These are phyloP conservation scores for Eucalyptus erythrocorys DNA, from an alignment of 345 rosid genomes.

Conservation along the genomic window DNA sequence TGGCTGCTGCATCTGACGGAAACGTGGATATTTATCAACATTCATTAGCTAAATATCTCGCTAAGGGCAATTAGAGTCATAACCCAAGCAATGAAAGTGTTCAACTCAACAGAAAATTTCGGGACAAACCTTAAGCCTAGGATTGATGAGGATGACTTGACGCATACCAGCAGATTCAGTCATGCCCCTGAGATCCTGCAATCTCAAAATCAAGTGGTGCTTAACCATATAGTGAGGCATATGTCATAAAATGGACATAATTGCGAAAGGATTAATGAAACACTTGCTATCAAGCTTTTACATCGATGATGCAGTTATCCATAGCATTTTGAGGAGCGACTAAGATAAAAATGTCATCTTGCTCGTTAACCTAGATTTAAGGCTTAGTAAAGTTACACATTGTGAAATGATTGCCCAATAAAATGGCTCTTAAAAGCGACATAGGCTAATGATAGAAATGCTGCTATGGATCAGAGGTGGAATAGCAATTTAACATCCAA, in stretches of 20 bases:
- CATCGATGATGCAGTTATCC: constrained; percentile 86
- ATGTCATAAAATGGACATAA: not conserved
- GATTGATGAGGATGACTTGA: constrained; percentile 84
- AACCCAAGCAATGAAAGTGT: not conserved
- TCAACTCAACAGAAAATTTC: not conserved
- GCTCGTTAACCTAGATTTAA: constrained; percentile 41
- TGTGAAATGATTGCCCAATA: not conserved
- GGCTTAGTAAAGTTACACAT: not conserved
- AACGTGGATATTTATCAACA: not conserved
- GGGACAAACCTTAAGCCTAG: constrained; percentile 58
- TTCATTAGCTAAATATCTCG: not conserved
- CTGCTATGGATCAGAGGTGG: not conserved
- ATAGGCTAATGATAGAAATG: not conserved
- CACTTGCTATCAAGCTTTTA: constrained; percentile 14
- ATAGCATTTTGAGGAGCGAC: constrained; percentile 95
- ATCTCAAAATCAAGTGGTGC: not conserved
- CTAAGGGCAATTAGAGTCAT: not conserved
- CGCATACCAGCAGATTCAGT: constrained; percentile 76
- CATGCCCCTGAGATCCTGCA: constrained; percentile 79
- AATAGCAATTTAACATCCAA: not conserved
- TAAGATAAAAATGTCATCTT: constrained; percentile 78
- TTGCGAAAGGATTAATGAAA: not conserved
- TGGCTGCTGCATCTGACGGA: not conserved
- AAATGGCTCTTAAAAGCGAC: not conserved
- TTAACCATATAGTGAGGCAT: not conserved